Evolutionary conservation across 495 filamentous ascomycete genomes (phyloP), one percentile per base, ranked within the genome.

Genomic region (Jackrogersella minutella): DNA sequence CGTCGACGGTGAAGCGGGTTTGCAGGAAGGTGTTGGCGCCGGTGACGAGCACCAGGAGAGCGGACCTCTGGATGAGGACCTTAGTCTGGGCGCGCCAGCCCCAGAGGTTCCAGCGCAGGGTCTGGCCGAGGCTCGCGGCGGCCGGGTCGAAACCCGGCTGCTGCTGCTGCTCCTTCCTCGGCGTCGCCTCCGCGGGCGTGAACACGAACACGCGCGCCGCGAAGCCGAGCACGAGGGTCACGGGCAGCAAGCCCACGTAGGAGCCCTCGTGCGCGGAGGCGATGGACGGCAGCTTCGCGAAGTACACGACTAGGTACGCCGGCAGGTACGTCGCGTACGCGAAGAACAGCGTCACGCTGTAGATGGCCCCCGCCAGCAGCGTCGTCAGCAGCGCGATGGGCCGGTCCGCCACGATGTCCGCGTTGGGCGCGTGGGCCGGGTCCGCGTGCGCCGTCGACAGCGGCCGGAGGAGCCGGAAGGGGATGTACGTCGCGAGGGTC

Each of bases 181-280:
- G 16, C 2, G 83, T 84, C 1, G 84, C 79, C 10, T 86, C 86
- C 63, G 87, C 74, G 11, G 86, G 91, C 26, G 86, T 87, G 72
- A 96, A 93, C 56, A 97, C 84, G 73, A 96, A 92, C 44, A 82
- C 81, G 41, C 84, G 81, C 21, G 88, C 87, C 1, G 91, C 90
- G 60, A 84, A 81, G 7, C 93, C 93, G n/a, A 83, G 76, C 24
- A 79, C 64, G 9, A 84, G 64, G 0, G 75, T 70, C 21, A 85
- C 79, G 1, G 86, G 87, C n/a, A 90, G 69, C 34, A 92, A 75
- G 0, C 80, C 77, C 51, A 84, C 46, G 41, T 88, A 79, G 1
- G 82, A 84, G 11, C 86, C 84, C 13, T 81, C 81, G 69, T 91
- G 84, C 9, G 87, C 88, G 28, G 82, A 76, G 26, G 79, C 80